Conservation (phyloP, 2,329 filamentous ascomycete genomes). For the Fusarium azukiicola region DNA sequence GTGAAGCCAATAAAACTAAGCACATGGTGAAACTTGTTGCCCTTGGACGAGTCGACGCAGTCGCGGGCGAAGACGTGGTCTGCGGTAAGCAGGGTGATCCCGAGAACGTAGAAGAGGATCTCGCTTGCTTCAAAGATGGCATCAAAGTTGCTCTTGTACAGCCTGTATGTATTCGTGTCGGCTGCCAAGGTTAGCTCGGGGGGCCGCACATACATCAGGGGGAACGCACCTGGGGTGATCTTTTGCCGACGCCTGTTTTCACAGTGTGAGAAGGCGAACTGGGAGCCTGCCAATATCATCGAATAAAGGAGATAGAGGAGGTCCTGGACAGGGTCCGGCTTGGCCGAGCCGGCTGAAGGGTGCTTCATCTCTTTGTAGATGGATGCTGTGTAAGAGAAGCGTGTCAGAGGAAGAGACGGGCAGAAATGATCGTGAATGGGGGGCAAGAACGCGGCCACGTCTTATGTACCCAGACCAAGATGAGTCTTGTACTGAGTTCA, state of each 20-base stretch:
- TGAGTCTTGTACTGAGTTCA: neutral
- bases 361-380: neutral
- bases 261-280: neutral
- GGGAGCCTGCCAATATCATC: neutral
- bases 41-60: neutral
- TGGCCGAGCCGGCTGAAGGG: neutral
- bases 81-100: neutral
- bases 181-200: neutral
- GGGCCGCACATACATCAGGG: too few relatives aligned
- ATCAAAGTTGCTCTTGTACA: constrained; percentile 14
- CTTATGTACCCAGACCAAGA: neutral
- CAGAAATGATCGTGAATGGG: neutral
- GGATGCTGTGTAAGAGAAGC: neutral
- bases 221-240: neutral
- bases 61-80: neutral
- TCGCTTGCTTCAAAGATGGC: neutral
- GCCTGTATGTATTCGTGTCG: neutral
- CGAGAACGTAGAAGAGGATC: constrained; percentile 2
- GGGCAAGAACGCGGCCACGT: neutral
- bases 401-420: neutral
- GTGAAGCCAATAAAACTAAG: neutral
- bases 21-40: neutral
- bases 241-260: neutral
- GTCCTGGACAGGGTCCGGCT: neutral
- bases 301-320: neutral